phyloP scores from a whole-genome alignment of 2,329 filamentous ascomycete genomes.

The Orbilia oligospora region DNA sequence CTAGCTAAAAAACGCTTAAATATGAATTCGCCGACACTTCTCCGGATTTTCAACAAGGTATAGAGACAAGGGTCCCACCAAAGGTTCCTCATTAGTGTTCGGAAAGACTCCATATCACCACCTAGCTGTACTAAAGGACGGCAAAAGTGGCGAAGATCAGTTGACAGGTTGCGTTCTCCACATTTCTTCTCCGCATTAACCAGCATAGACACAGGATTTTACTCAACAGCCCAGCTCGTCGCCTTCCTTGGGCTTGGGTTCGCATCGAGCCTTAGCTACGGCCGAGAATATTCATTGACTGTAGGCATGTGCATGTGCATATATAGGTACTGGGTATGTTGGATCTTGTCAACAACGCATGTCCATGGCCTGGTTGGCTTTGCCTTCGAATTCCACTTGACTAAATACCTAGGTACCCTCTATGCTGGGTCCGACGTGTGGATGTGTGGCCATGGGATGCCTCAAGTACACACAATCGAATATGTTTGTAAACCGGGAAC shows the following conservation, averaged over 20 bases:
- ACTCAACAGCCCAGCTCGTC: slow-evolving; percentile 11
- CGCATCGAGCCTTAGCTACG: slow-evolving; percentile 22
- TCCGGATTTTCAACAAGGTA: slow-evolving; percentile 55
- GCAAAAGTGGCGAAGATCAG: slow-evolving; percentile 43
- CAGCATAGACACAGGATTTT: slow-evolving; percentile 18
- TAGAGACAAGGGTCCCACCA: background rate
- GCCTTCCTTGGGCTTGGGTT: slow-evolving; percentile 8
- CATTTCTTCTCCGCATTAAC: slow-evolving; percentile 50
- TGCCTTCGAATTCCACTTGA: background rate
- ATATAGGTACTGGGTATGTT: background rate
- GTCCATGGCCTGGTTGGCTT: background rate
- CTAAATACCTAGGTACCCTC: no score
- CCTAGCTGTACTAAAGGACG: slow-evolving; percentile 13
- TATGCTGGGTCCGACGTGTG: background rate
- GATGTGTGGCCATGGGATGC: slow-evolving; percentile 4
- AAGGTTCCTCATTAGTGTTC: slow-evolving; percentile 3
- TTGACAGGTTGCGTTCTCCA: slow-evolving; percentile 51
- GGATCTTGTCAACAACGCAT: slow-evolving; percentile 51
- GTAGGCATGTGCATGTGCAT: no score
- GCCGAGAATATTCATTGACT: background rate
- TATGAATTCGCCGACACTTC: slow-evolving; percentile 37
- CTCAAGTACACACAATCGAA: no score
- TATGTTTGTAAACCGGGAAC: slow-evolving; percentile 29
- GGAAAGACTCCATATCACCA: slow-evolving; percentile 53
- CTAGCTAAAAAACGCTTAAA: slow-evolving; percentile 4